Evolutionary conservation across 23 red algal species (phyloP).

Genomic region (Gracilaria caudata): DNA sequence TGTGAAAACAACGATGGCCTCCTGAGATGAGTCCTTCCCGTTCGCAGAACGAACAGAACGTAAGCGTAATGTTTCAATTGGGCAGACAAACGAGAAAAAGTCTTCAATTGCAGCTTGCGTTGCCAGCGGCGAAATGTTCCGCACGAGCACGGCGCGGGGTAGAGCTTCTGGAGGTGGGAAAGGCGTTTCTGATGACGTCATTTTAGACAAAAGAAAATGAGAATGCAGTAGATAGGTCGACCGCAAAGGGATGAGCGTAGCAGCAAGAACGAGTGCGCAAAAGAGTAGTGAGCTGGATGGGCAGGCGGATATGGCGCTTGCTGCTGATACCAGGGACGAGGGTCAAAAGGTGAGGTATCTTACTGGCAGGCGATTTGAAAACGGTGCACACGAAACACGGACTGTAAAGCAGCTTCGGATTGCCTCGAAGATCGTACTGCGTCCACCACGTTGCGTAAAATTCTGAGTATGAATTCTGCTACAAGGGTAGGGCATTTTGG

Average conservation of each 20-base stretch:
- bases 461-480: too few species aligned
- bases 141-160: constrained; percentile 56
- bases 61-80: constrained; percentile 47
- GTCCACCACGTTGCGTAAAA: too few species aligned
- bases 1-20: constrained; percentile 63
- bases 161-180: constrained; percentile 51
- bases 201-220: not conserved
- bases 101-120: constrained; percentile 69
- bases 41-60: constrained; percentile 33
- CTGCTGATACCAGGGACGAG: not conserved
- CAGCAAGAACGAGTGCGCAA: not conserved
- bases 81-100: constrained; percentile 70
- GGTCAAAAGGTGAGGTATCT: too few species aligned
- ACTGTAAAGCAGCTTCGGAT: not conserved
- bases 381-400: not conserved
- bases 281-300: too few species aligned
- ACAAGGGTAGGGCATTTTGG: not conserved
- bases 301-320: too few species aligned
- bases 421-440: not conserved
- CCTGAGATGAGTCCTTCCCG: constrained; percentile 18
- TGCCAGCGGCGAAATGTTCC: constrained; percentile 52
- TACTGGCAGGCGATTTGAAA: not conserved
- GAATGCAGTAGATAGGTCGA: not conserved
- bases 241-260: not conserved
- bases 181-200: constrained; percentile 2